Conservation (phyloP, 768 basidiomycete species). For the Leucosporidium yakuticum region DNA sequence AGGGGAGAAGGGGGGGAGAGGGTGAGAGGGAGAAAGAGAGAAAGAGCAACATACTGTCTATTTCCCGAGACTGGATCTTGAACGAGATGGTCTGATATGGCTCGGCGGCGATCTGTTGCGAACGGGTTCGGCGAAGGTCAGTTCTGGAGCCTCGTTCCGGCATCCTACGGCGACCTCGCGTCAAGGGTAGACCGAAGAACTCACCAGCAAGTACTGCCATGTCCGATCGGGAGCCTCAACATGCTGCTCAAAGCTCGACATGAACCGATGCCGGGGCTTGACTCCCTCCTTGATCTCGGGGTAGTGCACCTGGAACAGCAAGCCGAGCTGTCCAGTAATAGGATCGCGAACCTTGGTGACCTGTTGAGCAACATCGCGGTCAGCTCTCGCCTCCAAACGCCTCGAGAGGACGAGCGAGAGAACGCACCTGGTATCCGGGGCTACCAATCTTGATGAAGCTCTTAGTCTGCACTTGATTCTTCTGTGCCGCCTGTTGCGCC, state of each 20-base stretch:
- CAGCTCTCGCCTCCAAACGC: background rate
- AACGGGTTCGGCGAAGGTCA: background rate
- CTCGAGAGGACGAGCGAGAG: background rate
- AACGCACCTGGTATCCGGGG: slow-evolving; percentile 62
- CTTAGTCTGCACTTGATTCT: slow-evolving; percentile 68
- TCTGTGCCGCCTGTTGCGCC: slow-evolving; percentile 19
- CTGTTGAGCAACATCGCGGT: slow-evolving; percentile 44
- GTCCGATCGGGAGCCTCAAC: slow-evolving; percentile 90
- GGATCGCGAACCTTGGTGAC: slow-evolving; percentile 94
- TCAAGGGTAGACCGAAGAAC: slow-evolving; percentile 42
- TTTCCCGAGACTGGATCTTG: slow-evolving; percentile 92
- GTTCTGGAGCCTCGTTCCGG: background rate
- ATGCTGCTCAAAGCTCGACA: slow-evolving; percentile 98
- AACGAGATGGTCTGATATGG: slow-evolving; percentile 99
- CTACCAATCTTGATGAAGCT: slow-evolving; percentile 95
- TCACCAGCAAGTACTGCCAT: slow-evolving; percentile 92
- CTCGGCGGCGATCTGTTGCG: slow-evolving; percentile 84
- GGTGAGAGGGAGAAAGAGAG: too few species aligned
- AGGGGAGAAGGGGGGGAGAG: too few species aligned
- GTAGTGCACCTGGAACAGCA: slow-evolving; percentile 89
- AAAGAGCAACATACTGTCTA: slow-evolving; percentile 53
- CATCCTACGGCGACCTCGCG: too few species aligned
- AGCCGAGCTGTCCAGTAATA: slow-evolving; percentile 74
- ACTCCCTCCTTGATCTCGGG: slow-evolving; percentile 82
- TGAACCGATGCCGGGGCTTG: slow-evolving; percentile 78